Evolutionary conservation across 352 stramenopile genomes (phyloP).

Genomic region (Phytophthora litchii): DNA sequence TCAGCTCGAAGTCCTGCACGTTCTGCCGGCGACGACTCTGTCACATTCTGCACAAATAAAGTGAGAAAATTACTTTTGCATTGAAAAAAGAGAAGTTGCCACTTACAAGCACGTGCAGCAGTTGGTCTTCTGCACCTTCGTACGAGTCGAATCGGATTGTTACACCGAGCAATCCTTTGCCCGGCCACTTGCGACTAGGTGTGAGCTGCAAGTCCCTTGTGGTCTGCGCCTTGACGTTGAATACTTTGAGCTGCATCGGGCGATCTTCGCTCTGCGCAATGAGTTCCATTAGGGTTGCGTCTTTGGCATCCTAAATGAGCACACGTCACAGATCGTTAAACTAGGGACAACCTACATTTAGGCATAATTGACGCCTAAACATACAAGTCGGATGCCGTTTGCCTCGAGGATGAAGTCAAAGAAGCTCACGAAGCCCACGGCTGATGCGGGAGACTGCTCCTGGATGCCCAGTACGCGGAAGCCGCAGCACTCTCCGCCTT

Average conservation of each 20-base stretch:
- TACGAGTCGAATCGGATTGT: conserved; percentile 98
- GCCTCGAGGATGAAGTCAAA: conserved; percentile 98
- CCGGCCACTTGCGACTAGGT: conserved; percentile 92
- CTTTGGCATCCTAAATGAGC: conserved; percentile 65
- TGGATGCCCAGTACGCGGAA: conserved; percentile 98
- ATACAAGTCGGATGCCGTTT: conserved; percentile 87
- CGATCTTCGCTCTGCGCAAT: conserved; percentile 88
- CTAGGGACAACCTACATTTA: conserved; percentile 1
- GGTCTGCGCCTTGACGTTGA: conserved; percentile 83
- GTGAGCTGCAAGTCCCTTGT: conserved; percentile 83
- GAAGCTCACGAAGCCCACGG: conserved; percentile 95
- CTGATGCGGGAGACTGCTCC: conserved; percentile 91
- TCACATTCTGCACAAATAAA: conserved; percentile 67
- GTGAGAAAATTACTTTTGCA: neutral
- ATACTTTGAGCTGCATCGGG: conserved; percentile 74
- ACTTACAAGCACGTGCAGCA: conserved; percentile 93
- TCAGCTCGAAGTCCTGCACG: conserved; percentile 88
- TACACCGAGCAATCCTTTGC: conserved; percentile 95
- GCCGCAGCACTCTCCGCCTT: conserved; percentile 77
- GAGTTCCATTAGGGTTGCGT: conserved; percentile 92
- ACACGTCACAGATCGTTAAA: conserved; percentile 10
- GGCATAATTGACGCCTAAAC: neutral
- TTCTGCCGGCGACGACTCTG: conserved; percentile 87
- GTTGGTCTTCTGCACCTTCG: conserved; percentile 93
- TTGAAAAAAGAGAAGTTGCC: no score